A percentile compares a stretch with the other conserved stretches of the same genome.
phyloP scores from a whole-genome alignment of 176 grass and related monocot species.

The Phoenix dactylifera region DNA sequence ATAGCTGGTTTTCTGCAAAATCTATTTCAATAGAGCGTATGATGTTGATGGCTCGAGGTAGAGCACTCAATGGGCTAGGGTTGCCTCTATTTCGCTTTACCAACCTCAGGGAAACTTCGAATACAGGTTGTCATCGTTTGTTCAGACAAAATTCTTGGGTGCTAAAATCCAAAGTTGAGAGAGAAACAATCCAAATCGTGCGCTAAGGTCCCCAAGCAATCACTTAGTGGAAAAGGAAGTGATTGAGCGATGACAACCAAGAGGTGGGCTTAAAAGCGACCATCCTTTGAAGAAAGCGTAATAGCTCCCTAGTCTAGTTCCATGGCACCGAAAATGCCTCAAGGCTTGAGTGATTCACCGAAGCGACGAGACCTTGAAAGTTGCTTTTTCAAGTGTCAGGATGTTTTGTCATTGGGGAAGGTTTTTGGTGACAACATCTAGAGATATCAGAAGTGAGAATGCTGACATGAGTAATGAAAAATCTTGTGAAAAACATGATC shows the following conservation, averaged over 20 bases:
- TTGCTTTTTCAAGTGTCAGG: no score
- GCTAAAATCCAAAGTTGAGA: no score
- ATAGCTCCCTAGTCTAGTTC: slow-evolving; percentile 7
- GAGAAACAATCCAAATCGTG: no score
- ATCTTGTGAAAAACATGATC: background rate
- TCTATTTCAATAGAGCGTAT: background rate
- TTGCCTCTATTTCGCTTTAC: background rate
- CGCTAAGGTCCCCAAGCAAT: no score
- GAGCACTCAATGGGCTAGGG: background rate
- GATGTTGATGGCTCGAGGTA: background rate
- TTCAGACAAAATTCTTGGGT: background rate
- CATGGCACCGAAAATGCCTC: slow-evolving; percentile 7
- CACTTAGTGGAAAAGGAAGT: no score
- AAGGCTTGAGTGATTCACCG: background rate
- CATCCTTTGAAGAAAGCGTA: slow-evolving; percentile 3
- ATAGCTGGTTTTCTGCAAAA: background rate
- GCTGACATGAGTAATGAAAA: background rate
- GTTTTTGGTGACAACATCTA: background rate
- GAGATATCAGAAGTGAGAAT: background rate
- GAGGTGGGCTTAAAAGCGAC: background rate
- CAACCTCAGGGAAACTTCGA: background rate
- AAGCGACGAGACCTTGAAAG: no score
- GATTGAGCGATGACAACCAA: background rate
- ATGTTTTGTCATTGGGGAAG: background rate
- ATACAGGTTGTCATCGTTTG: background rate